Evolutionary conservation across 768 basidiomycete species (phyloP), one percentile per base, ranked within the genome.

Genomic region (Boletus subcaerulescens): DNA sequence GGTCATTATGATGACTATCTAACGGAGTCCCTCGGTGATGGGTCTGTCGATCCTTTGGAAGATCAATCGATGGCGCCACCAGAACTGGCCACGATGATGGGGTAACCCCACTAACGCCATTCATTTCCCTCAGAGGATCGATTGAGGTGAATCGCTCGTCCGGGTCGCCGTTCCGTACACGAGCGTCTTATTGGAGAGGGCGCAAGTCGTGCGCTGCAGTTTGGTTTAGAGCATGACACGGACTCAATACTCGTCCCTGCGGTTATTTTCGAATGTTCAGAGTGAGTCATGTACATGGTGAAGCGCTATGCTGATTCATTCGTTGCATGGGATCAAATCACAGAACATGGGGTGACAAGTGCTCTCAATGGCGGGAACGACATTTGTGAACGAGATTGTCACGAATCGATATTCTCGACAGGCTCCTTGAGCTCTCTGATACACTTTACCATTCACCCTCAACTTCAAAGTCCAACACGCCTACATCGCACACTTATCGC

Each of bases 11-110:
- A 8, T 44, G 2, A 3, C 22, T 29, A 40, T 56, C 45, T 24
- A 38, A 29, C 26, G 1, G 26, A 13, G 31, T 57, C 43, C 36
- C 38, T 45, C 35, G 26, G 39, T 52, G 44, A 41, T 38, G 26
- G 40, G 48, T 14, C 48, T 20, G 61, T 55, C 58, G 51, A 53
- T 60, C 61, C 38, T 45, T 45, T 24, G 33, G 48, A 57, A 45
- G 57, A 50, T 55, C 14, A 6, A 14, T 35, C 10, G 18, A 7
- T 15, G 49, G 17, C 13, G 1, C 55, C 44, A 31, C 44, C 29
- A 29, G 13, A 36, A 33, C 22, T 18, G 5, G 6, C 32, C 22
- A 32, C 29, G 12, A 47, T 20, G 24, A 36, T 41, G 41, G 32
- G 40, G 40, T 45, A 29, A 18, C 26, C 45, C 17, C 3, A 36